Evolutionary conservation across 139 green algal species (phyloP), one percentile per base, ranked within the genome.

Genomic region (Volvox africanus): DNA sequence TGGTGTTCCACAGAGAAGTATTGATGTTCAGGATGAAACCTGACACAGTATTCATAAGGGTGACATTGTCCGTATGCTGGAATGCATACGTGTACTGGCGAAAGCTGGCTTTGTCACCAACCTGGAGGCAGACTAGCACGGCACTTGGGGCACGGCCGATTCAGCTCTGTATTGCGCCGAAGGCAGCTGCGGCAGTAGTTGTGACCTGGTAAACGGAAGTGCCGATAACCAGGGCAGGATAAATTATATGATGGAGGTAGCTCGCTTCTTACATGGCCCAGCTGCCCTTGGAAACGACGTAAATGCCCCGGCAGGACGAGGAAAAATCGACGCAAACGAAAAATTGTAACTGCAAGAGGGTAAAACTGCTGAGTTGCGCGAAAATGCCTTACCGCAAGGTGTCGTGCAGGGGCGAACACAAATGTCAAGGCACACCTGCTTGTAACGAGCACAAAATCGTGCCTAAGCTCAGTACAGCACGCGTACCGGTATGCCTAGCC

Each of bases 1-100:
- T 94, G 5, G 91, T 94, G 93, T 94, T 95, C 89, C 93, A 95
- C 26, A 96, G 86, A 22, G 89, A 83, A 22, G 93, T 96, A 89
- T 96, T 96, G 84, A 96, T 88, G 32, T 79, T 91, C 14, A 91
- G 89, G 0, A 65, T 20, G 32, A 84, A 93, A 22, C 88, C 91
- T 95, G 77, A 26, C 32, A 61, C 44, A 55, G 44, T 14, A 82
- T 61, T 33, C 1, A 61, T 30, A 32, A 55, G 17, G 76, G 76
- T 18, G 2, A 11, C 5, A 73, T 73, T 73, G 21, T 73, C 11
- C n/a, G n/a, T n/a, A n/a, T n/a, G n/a, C n/a, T 9, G 65, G 21
- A 73, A 11, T 73, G 21, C 12, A 24, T 73, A 28, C 2, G 9
- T 73, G 2, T 73, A 73, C 65, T 73, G 5, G 44, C 44, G 44